Evolutionary conservation across 2,329 filamentous ascomycete genomes (phyloP).

Genomic region (Penicillium janthinellum): DNA sequence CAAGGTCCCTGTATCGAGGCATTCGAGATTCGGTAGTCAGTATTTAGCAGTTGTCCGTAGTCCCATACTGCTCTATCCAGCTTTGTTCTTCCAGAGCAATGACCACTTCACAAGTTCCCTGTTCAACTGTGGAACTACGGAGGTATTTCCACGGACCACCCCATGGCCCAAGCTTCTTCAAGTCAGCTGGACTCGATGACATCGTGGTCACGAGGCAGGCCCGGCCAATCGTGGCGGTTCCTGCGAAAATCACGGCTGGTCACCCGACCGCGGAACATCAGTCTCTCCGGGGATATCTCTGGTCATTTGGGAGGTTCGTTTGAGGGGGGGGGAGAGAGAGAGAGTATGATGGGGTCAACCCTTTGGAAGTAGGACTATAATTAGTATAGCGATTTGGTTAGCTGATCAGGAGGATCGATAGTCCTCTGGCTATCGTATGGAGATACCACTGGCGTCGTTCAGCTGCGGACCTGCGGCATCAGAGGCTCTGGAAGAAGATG

Average conservation of each 20-base stretch:
- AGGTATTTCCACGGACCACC: constrained; percentile 7
- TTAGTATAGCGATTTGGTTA: not conserved
- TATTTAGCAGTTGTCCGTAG: too few species aligned
- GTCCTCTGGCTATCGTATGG: not conserved
- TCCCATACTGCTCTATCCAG: not conserved
- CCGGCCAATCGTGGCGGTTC: constrained; percentile 32
- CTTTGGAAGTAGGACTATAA: not conserved
- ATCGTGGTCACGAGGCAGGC: constrained; percentile 25
- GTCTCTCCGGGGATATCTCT: constrained; percentile 4
- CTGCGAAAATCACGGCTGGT: constrained; percentile 42
- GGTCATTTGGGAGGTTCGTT: constrained; percentile 2
- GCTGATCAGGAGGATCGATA: not conserved
- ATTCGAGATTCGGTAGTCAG: too few species aligned
- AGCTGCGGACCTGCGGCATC: not conserved
- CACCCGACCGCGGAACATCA: constrained; percentile 37
- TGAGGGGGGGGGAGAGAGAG: not conserved
- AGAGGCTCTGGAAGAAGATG: not conserved
- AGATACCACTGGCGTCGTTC: not conserved
- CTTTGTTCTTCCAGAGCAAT: not conserved
- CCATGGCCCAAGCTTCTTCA: constrained; percentile 25
- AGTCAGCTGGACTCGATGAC: constrained; percentile 30
- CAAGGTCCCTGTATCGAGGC: too few species aligned
- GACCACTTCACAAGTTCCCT: not conserved
- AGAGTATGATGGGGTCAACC: not conserved
- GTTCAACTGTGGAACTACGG: constrained; percentile 1